Evolutionary conservation across 2,329 filamentous ascomycete genomes (phyloP).

Genomic region (Fusarium brevicatenulatum): DNA sequence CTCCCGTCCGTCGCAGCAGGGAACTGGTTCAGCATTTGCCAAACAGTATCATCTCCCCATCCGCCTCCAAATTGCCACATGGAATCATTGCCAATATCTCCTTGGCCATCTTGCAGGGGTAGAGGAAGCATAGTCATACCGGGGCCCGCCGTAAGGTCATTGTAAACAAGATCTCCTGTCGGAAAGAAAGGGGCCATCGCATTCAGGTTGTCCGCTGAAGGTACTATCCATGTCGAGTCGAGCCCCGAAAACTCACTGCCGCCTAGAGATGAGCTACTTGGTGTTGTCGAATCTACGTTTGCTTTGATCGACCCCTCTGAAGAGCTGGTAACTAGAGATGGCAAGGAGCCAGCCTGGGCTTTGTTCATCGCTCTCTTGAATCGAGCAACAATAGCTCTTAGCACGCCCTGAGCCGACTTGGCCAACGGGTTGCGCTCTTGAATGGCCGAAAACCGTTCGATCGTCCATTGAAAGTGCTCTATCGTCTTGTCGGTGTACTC

Average conservation of each 20-base stretch:
- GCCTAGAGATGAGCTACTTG: conserved; percentile 19
- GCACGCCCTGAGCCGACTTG: conserved; percentile 63
- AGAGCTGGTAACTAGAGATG: conserved; percentile 6
- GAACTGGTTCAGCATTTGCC: conserved; percentile 65
- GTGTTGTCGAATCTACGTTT: conserved; percentile 29
- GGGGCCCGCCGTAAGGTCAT: conserved; percentile 61
- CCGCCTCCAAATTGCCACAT: conserved; percentile 65
- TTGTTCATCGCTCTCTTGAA: conserved; percentile 61
- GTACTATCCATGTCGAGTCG: conserved; percentile 52
- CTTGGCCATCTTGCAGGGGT: conserved; percentile 1
- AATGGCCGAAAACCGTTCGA: conserved; percentile 68
- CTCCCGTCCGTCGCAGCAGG: conserved; percentile 43
- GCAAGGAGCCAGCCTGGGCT: conserved; percentile 24
- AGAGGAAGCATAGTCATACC: conserved; percentile 42
- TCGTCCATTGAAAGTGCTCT: conserved; percentile 69
- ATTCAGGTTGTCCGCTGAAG: conserved; percentile 60
- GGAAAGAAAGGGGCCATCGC: conserved; percentile 66
- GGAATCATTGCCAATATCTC: conserved; percentile 21
- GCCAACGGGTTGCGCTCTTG: conserved; percentile 63
- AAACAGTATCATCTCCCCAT: conserved; percentile 65
- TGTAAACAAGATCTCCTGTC: conserved; percentile 66
- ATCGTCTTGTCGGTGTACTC: conserved; percentile 59
- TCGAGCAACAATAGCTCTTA: conserved; percentile 64
- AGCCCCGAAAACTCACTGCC: conserved; percentile 9
- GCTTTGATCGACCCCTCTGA: background rate